Percentiles rank a stretch among this genome's conserved stretches.
Evolutionary conservation across 495 filamentous ascomycete species (phyloP).

Genomic region (Pseudomonodictys pantanalensis): DNA sequence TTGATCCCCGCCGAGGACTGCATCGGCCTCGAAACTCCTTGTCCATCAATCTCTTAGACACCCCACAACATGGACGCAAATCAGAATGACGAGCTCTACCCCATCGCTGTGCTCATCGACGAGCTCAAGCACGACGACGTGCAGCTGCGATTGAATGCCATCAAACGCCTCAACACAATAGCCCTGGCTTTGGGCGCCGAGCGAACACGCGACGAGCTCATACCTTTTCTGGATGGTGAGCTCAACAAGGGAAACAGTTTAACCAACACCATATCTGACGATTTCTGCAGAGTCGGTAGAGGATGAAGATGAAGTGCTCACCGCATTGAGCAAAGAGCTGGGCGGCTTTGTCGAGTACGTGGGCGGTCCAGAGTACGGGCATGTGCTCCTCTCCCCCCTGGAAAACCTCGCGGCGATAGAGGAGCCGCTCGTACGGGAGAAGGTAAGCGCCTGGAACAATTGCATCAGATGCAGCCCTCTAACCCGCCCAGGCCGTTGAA

Average conservation of each 20-base stretch:
- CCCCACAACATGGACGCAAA: constrained; percentile 59
- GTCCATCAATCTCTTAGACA: not conserved
- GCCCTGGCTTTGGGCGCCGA: constrained; percentile 92
- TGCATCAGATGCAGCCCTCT: not conserved
- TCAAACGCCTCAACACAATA: constrained; percentile 95
- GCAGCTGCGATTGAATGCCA: constrained; percentile 93
- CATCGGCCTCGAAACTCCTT: constrained; percentile 15
- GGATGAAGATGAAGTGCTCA: constrained; percentile 97
- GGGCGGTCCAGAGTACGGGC: constrained; percentile 86
- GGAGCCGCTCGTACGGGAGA: constrained; percentile 94
- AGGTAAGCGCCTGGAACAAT: constrained; percentile 54
- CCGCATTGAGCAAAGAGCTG: constrained; percentile 92
- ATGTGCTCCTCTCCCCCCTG: constrained; percentile 92
- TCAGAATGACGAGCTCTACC: constrained; percentile 95
- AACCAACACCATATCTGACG: constrained; percentile 4
- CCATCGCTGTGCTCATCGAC: constrained; percentile 98
- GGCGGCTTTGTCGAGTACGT: constrained; percentile 97
- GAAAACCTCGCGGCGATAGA: constrained; percentile 98
- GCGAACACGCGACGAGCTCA: constrained; percentile 93
- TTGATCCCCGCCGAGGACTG: constrained; percentile 9
- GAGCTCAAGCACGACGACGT: constrained; percentile 99
- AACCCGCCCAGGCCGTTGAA: constrained; percentile 74
- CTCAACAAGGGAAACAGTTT: constrained; percentile 9
- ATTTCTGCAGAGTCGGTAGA: constrained; percentile 79
- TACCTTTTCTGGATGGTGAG: constrained; percentile 95